phyloP scores from a whole-genome alignment of 2,329 filamentous ascomycete genomes.

The Verticillium alfalfae region DNA sequence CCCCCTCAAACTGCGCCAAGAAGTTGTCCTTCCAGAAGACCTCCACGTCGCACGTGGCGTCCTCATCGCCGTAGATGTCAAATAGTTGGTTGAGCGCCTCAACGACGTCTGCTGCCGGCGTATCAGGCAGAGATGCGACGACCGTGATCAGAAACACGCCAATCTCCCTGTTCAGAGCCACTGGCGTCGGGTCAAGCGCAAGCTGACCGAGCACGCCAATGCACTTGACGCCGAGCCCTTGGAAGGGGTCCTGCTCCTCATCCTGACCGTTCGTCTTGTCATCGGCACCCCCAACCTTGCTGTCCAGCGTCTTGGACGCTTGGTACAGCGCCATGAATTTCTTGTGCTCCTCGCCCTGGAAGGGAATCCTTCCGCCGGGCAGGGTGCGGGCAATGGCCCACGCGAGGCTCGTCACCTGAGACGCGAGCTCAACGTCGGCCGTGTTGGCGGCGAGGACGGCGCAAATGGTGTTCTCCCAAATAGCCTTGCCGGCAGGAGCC shows the following conservation, averaged over 20 bases:
- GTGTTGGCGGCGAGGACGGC: conserved; percentile 56
- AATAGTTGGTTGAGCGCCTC: conserved; percentile 63
- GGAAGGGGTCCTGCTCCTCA: conserved; percentile 47
- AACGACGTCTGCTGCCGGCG: conserved; percentile 51
- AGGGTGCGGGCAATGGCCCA: conserved; percentile 59
- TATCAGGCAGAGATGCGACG: conserved; percentile 44
- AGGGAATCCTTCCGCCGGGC: conserved; percentile 36
- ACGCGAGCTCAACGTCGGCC: conserved; percentile 56
- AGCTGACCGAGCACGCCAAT: conserved; percentile 62
- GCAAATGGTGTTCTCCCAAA: conserved; percentile 53
- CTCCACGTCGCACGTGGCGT: conserved; percentile 48
- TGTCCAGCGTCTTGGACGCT: conserved; percentile 39
- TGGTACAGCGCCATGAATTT: conserved; percentile 63
- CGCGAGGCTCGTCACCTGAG: conserved; percentile 57
- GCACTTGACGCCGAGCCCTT: conserved; percentile 59
- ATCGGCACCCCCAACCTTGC: neutral
- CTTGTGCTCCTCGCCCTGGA: conserved; percentile 48
- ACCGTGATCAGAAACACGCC: conserved; percentile 57
- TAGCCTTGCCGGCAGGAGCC: conserved; percentile 44
- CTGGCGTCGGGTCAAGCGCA: conserved; percentile 48
- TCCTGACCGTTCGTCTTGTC: conserved; percentile 13
- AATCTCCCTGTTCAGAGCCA: conserved; percentile 54
- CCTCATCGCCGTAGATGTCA: conserved; percentile 61
- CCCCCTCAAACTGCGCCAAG: conserved; percentile 51
- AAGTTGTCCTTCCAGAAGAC: conserved; percentile 62